Base-by-base conservation (phyloP, 164 flowering plant genomes). In the Stephania cephalantha region DNA sequence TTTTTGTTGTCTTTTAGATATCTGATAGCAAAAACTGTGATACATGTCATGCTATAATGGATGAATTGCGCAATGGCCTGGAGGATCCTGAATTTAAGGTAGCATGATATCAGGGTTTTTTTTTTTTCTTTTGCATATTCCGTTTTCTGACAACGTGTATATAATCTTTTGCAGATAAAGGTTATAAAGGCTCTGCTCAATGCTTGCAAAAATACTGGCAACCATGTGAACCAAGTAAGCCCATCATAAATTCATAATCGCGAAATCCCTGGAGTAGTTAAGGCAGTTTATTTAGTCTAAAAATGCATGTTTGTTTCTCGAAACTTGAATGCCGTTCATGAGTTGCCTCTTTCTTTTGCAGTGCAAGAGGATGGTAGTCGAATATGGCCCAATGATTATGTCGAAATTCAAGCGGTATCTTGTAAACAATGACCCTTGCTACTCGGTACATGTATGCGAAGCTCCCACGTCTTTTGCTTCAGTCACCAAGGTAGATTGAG, bases 321-420 rank as follows among this genome's bases (percentile, higher is more conserved):
- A 31, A 31, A 31, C 35, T 31, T 31, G 35, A 31, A 31, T 31
- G 35, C 3, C 3, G 3, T 31, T 31, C 35, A 31, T 31, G 35
- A 31, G 2, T 1, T 3, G 35, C 35, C 61, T 53, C 61, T 18
- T 55, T 9, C 25, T 8, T 44, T 78, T 75, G 81, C 77, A 78
- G 81, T 78, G 81, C 77, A 71, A 78, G 75, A 78, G 72, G 46
- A 68, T 78, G 71, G 81, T 78, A 65, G 22, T 78, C 2, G 74
- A 78, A 25, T 78, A 78, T 52, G 81, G 75, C 25, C 81, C 81
- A 17, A 9, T 78, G 63, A 18, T 74, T 29, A 25, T 78, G 77
- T 65, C 81, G 29, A 78, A 78, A 64, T 25, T 78, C 52, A 77
- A 71, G 48, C 53, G 75, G 46, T 78, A 71, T 35, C 45, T 78